phyloP scores from a whole-genome alignment of 805 yeast genomes.

The Ogataea nonfermentans region DNA sequence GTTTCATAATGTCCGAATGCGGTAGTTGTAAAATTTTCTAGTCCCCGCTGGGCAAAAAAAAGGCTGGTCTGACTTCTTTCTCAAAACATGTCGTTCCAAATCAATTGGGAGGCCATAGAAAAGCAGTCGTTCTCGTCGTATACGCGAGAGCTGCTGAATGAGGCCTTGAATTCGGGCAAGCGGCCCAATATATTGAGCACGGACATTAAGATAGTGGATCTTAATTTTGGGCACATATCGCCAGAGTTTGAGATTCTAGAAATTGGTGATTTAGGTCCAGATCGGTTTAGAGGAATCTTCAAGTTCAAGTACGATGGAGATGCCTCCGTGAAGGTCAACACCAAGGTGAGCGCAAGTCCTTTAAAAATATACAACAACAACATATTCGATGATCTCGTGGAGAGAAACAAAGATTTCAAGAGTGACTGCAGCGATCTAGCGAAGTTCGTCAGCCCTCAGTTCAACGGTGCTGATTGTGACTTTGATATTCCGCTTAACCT shows the following conservation, averaged over 20 bases:
- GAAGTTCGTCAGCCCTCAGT: slow-evolving; percentile 62
- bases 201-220: slow-evolving; percentile 61
- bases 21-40: neutral
- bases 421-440: slow-evolving; percentile 34
- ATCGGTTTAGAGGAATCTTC: slow-evolving; percentile 78
- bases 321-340: slow-evolving; percentile 69
- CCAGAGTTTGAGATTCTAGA: slow-evolving; percentile 78
- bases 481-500: slow-evolving; percentile 78
- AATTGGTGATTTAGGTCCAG: slow-evolving; percentile 75
- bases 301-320: slow-evolving; percentile 75
- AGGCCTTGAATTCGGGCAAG: slow-evolving; percentile 71
- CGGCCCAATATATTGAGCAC: slow-evolving; percentile 70
- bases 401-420: slow-evolving; percentile 30
- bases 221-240: slow-evolving; percentile 70
- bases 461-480: slow-evolving; percentile 61
- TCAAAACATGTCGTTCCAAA: slow-evolving; percentile 65
- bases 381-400: slow-evolving; percentile 27
- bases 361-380: slow-evolving; percentile 57
- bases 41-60: slow-evolving; percentile 12
- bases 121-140: slow-evolving; percentile 59
- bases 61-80: slow-evolving; percentile 5
- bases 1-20: neutral
- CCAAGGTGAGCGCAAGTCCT: slow-evolving; percentile 83
- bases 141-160: slow-evolving; percentile 64
- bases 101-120: slow-evolving; percentile 75